Conservation (phyloP, 1,139 yeast genomes). For the Candida sp. region DNA sequence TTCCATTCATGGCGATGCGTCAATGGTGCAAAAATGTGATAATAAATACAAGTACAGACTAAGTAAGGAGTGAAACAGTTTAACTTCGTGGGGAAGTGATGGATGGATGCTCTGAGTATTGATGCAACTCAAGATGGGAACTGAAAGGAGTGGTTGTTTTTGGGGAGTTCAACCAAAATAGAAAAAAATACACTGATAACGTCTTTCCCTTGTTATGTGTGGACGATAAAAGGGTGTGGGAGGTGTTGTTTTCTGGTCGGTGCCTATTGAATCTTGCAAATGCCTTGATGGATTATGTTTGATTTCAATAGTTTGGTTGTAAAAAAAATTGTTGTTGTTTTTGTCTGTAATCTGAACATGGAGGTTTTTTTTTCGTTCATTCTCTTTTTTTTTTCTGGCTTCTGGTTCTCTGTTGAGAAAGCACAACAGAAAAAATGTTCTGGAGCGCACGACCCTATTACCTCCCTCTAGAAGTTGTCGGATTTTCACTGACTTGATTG, state of each 20-base stretch:
- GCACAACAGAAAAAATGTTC: background rate
- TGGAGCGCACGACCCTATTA: background rate
- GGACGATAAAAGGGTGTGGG: background rate
- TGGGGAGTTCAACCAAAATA: background rate
- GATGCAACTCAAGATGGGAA: background rate
- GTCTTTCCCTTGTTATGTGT: background rate
- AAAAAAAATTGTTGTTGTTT: constrained; percentile 5
- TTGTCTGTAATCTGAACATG: constrained; percentile 1
- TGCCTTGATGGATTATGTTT: constrained; percentile 2
- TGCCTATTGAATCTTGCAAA: background rate
- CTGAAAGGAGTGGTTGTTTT: background rate
- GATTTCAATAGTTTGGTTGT: constrained; percentile 9
- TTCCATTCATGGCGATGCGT: constrained; percentile 14
- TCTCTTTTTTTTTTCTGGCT: background rate
- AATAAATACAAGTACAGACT: background rate
- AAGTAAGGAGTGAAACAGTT: background rate
- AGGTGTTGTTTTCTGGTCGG: background rate
- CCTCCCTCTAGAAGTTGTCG: too few relatives aligned
- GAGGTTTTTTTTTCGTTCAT: constrained; percentile 2
- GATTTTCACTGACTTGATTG: background rate
- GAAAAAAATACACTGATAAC: background rate
- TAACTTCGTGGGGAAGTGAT: background rate
- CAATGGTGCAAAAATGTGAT: too few relatives aligned
- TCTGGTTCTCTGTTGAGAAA: background rate
- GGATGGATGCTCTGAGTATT: background rate